A percentile compares a stretch with the other conserved stretches of the same genome.
These are phyloP conservation scores for Blastocystis sp. DNA, from an alignment of 352 stramenopile genomes.

Conservation along the genomic window DNA sequence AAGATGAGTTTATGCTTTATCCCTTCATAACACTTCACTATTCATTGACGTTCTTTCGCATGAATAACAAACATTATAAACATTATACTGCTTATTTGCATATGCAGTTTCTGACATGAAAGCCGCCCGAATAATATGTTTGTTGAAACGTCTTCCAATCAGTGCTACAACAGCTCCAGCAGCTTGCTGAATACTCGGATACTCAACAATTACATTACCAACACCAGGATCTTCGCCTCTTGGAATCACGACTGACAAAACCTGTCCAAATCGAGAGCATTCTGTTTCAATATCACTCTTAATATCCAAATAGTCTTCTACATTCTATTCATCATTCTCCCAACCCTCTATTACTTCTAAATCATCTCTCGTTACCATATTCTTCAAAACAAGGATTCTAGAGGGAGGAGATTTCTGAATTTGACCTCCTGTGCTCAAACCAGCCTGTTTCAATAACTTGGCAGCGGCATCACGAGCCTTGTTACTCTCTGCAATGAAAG, in stretches of 20 bases:
- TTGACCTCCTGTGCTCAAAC: constrained; percentile 50
- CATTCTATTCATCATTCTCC: not conserved
- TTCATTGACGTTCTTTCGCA: too few relatives aligned
- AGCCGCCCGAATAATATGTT: constrained; percentile 31
- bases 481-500: constrained; percentile 28
- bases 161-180: constrained; percentile 32
- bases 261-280: constrained; percentile 59
- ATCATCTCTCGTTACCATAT: constrained; percentile 64
- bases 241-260: constrained; percentile 60
- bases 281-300: constrained; percentile 67
- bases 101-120: constrained; percentile 66
- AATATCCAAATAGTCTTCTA: constrained; percentile 67
- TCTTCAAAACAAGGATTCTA: constrained; percentile 56
- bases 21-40: too few relatives aligned
- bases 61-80: not conserved
- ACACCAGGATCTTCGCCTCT: constrained; percentile 40
- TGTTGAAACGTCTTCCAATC: constrained; percentile 65
- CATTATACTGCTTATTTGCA: constrained; percentile 67
- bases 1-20: too few relatives aligned
- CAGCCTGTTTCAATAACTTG: constrained; percentile 59
- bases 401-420: constrained; percentile 62
- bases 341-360: not conserved
- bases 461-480: constrained; percentile 17
- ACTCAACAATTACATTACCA: constrained; percentile 66
- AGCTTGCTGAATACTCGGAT: constrained; percentile 64